These are phyloP conservation scores for Orbilia oligospora DNA, from an alignment of 2,329 filamentous ascomycete species.

Conservation along the genomic window DNA sequence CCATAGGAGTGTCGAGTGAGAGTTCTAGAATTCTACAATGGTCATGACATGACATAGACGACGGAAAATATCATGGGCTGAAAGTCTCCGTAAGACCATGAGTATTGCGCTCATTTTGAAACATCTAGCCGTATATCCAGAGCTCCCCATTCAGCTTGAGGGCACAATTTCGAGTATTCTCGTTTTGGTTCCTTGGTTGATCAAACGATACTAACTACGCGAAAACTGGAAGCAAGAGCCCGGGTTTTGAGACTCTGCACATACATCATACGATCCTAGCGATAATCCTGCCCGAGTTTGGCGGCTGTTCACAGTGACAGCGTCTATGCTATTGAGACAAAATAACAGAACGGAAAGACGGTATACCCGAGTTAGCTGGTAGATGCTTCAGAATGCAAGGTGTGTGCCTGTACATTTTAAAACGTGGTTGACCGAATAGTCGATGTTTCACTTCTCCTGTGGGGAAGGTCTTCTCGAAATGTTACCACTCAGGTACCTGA, in stretches of 20 bases:
- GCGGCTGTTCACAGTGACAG: conserved; percentile 34
- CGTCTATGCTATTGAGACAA: conserved; percentile 48
- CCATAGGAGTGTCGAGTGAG: background rate
- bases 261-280: conserved; percentile 43
- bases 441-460: conserved; percentile 44
- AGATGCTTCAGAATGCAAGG: conserved; percentile 11
- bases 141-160: conserved; percentile 16
- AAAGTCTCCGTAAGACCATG: conserved; percentile 38
- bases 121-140: conserved; percentile 31
- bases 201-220: conserved; percentile 30
- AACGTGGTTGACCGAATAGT: conserved; percentile 34
- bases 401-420: conserved; percentile 39
- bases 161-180: conserved; percentile 32
- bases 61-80: conserved; percentile 19
- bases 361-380: conserved; percentile 22
- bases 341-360: background rate
- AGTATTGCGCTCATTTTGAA: conserved; percentile 42
- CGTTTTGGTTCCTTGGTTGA: conserved; percentile 35
- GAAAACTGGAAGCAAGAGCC: background rate
- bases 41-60: background rate
- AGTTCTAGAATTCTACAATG: background rate
- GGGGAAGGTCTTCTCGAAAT: conserved; percentile 41
- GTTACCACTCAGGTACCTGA: conserved; percentile 34
- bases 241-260: background rate
- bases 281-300: conserved; percentile 46